phyloP scores from a whole-genome alignment of 768 basidiomycete species.

The Termitomyces sp. region DNA sequence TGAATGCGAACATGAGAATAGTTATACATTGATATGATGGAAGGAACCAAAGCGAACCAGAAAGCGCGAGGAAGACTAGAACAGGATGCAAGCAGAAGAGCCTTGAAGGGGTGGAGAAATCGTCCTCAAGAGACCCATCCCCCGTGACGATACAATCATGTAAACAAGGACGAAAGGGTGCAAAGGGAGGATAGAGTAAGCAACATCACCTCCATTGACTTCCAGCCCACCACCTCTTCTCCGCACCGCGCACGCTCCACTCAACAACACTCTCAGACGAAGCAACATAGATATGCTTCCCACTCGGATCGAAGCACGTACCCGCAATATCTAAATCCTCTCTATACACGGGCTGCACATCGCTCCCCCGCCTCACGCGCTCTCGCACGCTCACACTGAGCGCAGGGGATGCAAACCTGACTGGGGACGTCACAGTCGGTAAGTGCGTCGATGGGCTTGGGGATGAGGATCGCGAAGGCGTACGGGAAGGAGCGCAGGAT shows the following conservation, averaged over 20 bases:
- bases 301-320: slow-evolving; percentile 68
- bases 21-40: not conserved
- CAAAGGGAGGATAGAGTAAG: not conserved
- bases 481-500: slow-evolving; percentile 43
- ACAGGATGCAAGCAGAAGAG: not conserved
- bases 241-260: slow-evolving; percentile 69
- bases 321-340: slow-evolving; percentile 62
- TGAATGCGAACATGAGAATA: not conserved
- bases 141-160: not conserved
- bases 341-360: slow-evolving; percentile 15
- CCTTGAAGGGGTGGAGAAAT: no score
- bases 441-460: slow-evolving; percentile 34
- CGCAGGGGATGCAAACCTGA: slow-evolving; percentile 8
- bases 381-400: not conserved
- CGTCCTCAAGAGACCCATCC: not conserved
- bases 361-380: slow-evolving; percentile 1
- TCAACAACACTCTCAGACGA: slow-evolving; percentile 66
- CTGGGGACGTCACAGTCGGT: slow-evolving; percentile 7
- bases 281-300: slow-evolving; percentile 66
- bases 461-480: slow-evolving; percentile 33
- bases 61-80: not conserved
- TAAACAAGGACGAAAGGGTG: not conserved
- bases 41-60: not conserved
- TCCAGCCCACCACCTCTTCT: slow-evolving; percentile 70
- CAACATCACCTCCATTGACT: slow-evolving; percentile 37